These are phyloP conservation scores for Saccharomycopsis hybrid DNA, from an alignment of 1,139 yeast genomes.

Conservation along the genomic window DNA sequence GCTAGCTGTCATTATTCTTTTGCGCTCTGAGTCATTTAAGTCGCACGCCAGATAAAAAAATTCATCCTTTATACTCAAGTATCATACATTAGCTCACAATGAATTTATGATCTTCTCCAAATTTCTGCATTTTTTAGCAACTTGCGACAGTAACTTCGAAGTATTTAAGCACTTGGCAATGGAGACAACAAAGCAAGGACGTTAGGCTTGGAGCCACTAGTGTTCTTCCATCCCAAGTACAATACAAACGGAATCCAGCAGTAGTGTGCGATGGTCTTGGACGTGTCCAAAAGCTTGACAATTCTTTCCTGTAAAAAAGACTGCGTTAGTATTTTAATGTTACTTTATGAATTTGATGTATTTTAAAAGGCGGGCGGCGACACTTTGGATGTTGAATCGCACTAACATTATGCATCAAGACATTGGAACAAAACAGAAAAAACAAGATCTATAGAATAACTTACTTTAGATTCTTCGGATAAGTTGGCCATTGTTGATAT, in stretches of 20 bases:
- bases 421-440: neutral
- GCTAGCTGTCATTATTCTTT: too few species aligned
- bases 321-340: neutral
- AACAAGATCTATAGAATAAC: neutral
- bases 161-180: constrained; percentile 64
- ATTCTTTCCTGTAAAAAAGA: constrained; percentile 63
- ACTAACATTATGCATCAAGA: neutral
- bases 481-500: constrained; percentile 16
- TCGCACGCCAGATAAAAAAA: too few species aligned
- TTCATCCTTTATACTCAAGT: too few species aligned
- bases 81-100: too few species aligned
- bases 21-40: too few species aligned
- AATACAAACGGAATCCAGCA: constrained; percentile 95
- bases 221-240: constrained; percentile 87
- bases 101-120: too few species aligned
- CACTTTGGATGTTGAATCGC: neutral
- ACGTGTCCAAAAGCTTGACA: constrained; percentile 70
- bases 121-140: too few species aligned
- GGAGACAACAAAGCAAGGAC: constrained; percentile 52
- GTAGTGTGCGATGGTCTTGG: constrained; percentile 86
- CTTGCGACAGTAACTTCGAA: too few species aligned
- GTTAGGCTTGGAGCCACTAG: constrained; percentile 80
- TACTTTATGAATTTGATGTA: neutral
- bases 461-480: constrained; percentile 21
- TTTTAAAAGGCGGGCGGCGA: neutral